Percentiles rank a stretch among this genome's conserved stretches.
Evolutionary conservation across 2,329 filamentous ascomycete genomes (phyloP).

Genomic region (Lachnellula hyalina): DNA sequence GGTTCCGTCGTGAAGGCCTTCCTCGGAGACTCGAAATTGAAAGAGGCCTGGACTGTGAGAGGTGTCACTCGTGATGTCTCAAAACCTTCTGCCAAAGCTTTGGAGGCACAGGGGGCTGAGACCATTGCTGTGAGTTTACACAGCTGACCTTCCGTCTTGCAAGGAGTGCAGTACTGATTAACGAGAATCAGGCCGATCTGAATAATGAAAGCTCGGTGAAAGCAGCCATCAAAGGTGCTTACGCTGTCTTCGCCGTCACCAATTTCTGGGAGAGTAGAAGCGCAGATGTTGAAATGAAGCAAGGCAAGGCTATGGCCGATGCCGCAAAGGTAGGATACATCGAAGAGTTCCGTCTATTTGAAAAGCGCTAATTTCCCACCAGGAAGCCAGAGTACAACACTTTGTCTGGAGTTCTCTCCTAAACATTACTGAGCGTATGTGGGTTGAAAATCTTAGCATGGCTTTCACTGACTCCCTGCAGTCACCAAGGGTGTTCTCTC

Average conservation of each 20-base stretch:
- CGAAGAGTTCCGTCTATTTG: too few species aligned
- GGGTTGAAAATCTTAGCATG: neutral
- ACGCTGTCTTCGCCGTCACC: slow-evolving; percentile 30
- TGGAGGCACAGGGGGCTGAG: slow-evolving; percentile 40
- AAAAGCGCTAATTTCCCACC: slow-evolving; percentile 5
- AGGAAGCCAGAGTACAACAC: slow-evolving; percentile 40
- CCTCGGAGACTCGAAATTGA: slow-evolving; percentile 40
- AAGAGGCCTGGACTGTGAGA: slow-evolving; percentile 39
- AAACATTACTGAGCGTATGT: slow-evolving; percentile 37
- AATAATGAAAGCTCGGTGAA: slow-evolving; percentile 37
- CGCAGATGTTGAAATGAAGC: slow-evolving; percentile 39
- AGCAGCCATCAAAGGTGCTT: slow-evolving; percentile 27
- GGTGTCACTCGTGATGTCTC: slow-evolving; percentile 42
- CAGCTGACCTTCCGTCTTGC: too few species aligned
- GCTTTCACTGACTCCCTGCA: slow-evolving; percentile 16
- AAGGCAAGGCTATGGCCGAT: slow-evolving; percentile 44
- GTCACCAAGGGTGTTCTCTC: slow-evolving; percentile 37
- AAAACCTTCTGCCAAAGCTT: slow-evolving; percentile 36
- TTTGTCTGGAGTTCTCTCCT: slow-evolving; percentile 42
- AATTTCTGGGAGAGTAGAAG: slow-evolving; percentile 33
- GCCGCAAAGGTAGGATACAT: slow-evolving; percentile 35
- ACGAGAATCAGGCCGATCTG: slow-evolving; percentile 33
- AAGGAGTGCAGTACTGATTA: neutral
- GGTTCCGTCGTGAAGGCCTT: slow-evolving; percentile 48
- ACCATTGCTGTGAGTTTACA: slow-evolving; percentile 34